A percentile compares a stretch with the other conserved stretches of the same genome.
phyloP scores from a whole-genome alignment of 495 filamentous ascomycete species.

The Amphirosellinia nigrospora region DNA sequence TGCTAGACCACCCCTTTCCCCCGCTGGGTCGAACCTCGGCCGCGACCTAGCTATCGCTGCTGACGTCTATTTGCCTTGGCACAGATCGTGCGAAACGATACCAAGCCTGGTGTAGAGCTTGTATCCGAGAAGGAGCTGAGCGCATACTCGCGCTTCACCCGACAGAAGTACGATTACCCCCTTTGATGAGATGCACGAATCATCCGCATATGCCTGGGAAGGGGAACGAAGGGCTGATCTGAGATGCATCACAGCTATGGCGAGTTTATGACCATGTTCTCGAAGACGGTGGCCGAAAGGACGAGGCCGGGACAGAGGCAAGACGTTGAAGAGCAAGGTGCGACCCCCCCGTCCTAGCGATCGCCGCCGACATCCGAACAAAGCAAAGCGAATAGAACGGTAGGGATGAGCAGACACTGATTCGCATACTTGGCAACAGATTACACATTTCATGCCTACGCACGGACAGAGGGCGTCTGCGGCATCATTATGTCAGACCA shows the following conservation, averaged over 20 bases:
- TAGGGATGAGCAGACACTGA: constrained; percentile 6
- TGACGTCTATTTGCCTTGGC: constrained; percentile 27
- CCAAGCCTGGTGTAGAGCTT: constrained; percentile 80
- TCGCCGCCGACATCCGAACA: background rate
- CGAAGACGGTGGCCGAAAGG: constrained; percentile 76
- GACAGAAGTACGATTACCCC: constrained; percentile 59
- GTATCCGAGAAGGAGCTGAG: constrained; percentile 79
- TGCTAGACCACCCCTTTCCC: constrained; percentile 35
- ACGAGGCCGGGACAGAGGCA: constrained; percentile 87
- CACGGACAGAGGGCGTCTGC: constrained; percentile 82
- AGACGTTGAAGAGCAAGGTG: constrained; percentile 87
- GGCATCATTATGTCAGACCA: constrained; percentile 89
- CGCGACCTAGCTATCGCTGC: constrained; percentile 12
- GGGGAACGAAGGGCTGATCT: constrained; percentile 19
- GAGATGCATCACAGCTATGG: constrained; percentile 47
- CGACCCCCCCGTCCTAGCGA: constrained; percentile 21
- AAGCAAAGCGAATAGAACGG: background rate
- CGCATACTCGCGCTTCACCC: constrained; percentile 82
- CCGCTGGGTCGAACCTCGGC: constrained; percentile 19
- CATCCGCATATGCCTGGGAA: background rate
- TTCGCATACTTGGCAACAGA: constrained; percentile 44
- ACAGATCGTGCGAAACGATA: constrained; percentile 82
- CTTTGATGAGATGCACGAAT: background rate
- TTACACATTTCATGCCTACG: constrained; percentile 90
- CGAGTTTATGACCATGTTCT: constrained; percentile 74